These are phyloP conservation scores for Castanospermum australe DNA, from an alignment of 306 rosid genomes.

Conservation along the genomic window DNA sequence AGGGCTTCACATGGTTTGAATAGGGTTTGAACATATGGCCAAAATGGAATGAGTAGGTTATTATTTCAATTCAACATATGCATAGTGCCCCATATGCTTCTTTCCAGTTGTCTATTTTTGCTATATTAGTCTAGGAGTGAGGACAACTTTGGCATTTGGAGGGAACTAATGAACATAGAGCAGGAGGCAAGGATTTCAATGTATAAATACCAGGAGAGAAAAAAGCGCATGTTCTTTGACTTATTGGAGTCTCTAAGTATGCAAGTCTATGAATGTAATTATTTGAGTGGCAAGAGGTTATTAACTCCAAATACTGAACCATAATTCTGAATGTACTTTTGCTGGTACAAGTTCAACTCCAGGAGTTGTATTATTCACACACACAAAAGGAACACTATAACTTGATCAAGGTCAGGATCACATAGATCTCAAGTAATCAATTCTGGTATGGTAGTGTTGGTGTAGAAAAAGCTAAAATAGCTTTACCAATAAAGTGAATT, in stretches of 20 bases:
- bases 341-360: too few species aligned
- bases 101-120: constrained; percentile 31
- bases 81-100: constrained; percentile 5
- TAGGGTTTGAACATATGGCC: background rate
- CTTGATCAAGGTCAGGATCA: constrained; percentile 62
- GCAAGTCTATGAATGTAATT: background rate
- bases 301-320: background rate
- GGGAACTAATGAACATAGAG: constrained; percentile 1
- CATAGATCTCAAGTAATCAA: constrained; percentile 29
- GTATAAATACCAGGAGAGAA: background rate
- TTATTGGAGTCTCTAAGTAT: background rate
- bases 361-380: background rate
- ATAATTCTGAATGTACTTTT: background rate
- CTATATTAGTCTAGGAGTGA: constrained; percentile 21
- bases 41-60: background rate
- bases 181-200: constrained; percentile 1
- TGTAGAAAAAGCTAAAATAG: too few species aligned
- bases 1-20: constrained; percentile 5
- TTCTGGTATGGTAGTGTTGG: background rate
- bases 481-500: too few species aligned
- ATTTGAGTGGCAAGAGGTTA: background rate
- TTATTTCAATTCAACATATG: background rate
- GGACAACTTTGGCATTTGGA: background rate
- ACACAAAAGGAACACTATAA: constrained; percentile 27
- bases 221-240: background rate